Percentiles rank a stretch among this genome's conserved stretches.
These are phyloP conservation scores for Vanderwaltozyma verrucispora DNA, from an alignment of 805 yeast genomes.

Conservation along the genomic window DNA sequence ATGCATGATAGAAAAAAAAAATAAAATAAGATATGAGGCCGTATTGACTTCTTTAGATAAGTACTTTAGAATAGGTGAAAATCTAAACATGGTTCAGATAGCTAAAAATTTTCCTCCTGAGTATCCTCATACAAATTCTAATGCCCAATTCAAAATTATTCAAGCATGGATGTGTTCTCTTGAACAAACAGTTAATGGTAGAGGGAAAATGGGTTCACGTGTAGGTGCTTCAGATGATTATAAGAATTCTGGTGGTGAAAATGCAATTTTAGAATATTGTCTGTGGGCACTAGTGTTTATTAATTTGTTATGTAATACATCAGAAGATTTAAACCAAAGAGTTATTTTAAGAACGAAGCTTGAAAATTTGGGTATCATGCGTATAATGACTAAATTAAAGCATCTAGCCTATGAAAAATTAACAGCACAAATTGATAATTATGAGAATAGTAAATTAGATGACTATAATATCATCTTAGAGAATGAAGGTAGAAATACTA, in stretches of 20 bases:
- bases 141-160: slow-evolving; percentile 31
- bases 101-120: slow-evolving; percentile 12
- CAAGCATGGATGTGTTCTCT: slow-evolving; percentile 65
- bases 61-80: slow-evolving; percentile 23
- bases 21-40: slow-evolving; percentile 39
- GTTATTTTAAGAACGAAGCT: slow-evolving; percentile 24
- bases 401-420: slow-evolving; percentile 51
- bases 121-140: slow-evolving; percentile 7
- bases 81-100: slow-evolving; percentile 18
- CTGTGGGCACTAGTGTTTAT: slow-evolving; percentile 25
- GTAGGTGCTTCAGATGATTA: slow-evolving; percentile 90
- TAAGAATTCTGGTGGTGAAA: slow-evolving; percentile 35
- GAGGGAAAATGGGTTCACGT: slow-evolving; percentile 81
- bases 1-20: slow-evolving; percentile 38
- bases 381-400: slow-evolving; percentile 37
- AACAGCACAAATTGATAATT: slow-evolving; percentile 56
- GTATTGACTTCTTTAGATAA: slow-evolving; percentile 27
- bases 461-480: slow-evolving; percentile 25
- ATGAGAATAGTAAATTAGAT: slow-evolving; percentile 35
- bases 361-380: slow-evolving; percentile 23
- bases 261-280: slow-evolving; percentile 30
- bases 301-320: slow-evolving; percentile 22
- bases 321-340: slow-evolving; percentile 24
- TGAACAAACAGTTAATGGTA: slow-evolving; percentile 62
- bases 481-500: slow-evolving; percentile 13